phyloP scores from a whole-genome alignment of 768 basidiomycete species.

The Pleurotus tuber-regium region DNA sequence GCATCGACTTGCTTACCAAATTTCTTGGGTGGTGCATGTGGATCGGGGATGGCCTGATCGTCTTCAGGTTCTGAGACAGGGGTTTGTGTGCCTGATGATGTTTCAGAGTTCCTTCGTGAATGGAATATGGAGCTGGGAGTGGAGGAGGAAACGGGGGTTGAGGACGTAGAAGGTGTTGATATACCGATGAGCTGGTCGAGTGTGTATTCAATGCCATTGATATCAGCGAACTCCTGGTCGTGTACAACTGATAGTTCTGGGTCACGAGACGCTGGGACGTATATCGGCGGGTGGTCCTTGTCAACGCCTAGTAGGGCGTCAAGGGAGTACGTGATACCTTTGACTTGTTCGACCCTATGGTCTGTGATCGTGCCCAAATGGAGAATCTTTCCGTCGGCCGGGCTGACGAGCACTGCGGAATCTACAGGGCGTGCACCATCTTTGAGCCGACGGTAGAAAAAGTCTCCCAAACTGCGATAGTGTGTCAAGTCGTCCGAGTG shows the following conservation, averaged over 20 bases:
- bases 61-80: slow-evolving; percentile 15
- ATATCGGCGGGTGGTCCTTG: slow-evolving; percentile 41
- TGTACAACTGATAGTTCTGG: slow-evolving; percentile 58
- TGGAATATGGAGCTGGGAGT: slow-evolving; percentile 6
- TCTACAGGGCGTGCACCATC: slow-evolving; percentile 80
- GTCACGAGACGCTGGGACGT: slow-evolving; percentile 41
- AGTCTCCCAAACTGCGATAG: slow-evolving; percentile 89
- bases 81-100: slow-evolving; percentile 16
- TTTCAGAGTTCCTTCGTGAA: slow-evolving; percentile 14
- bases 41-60: slow-evolving; percentile 9
- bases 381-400: slow-evolving; percentile 90
- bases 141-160: slow-evolving; percentile 29
- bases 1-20: slow-evolving; percentile 73
- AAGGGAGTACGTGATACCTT: slow-evolving; percentile 95
- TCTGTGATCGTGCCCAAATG: slow-evolving; percentile 87
- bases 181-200: slow-evolving; percentile 85
- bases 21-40: slow-evolving; percentile 38
- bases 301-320: slow-evolving; percentile 88
- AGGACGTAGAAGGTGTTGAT: slow-evolving; percentile 11
- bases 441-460: slow-evolving; percentile 91
- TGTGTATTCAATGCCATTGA: slow-evolving; percentile 96
- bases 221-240: slow-evolving; percentile 90
- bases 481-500: slow-evolving; percentile 61
- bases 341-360: slow-evolving; percentile 90
- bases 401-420: slow-evolving; percentile 77